Evolutionary conservation across 441 rosid genomes (phyloP), one percentile per base, ranked within the genome.

Genomic region (Bocquillonia castaneifolia): DNA sequence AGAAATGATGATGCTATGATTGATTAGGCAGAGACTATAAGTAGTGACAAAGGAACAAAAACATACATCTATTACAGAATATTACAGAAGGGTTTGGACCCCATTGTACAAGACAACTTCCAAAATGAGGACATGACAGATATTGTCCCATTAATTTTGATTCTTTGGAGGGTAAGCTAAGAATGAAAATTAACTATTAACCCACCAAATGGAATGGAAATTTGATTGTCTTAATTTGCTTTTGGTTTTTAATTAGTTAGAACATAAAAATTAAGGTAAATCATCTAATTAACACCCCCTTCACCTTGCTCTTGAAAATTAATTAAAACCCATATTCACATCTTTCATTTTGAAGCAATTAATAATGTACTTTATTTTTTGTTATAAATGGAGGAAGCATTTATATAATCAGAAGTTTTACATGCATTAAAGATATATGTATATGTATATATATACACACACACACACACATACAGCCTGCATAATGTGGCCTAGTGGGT

Each of bases 41-140:
- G 28, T 36, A 17, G 26, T 34, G 59, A 53, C 59, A 37, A 51
- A 50, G 29, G 22, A 17, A 29, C 26, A 62, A 26, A 14, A 8
- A 50, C 10, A 47, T 47, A 22, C 54, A 50, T 40, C 32, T 28
- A 44, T 18, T 45, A 45, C 20, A 54, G n/a, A 69, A 4, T 37
- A 60, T 6, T 32, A 37, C 6, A 69, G 52, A 42, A 73, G 15
- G 48, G 25, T 2, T 14, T 70, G 68, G 73, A 28, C 61, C 80
- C 76, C 45, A 64, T 55, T 63, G 34, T 36, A 45, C 59, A 59
- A 59, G 22, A 36, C 36, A 72, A 62, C 72, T 60, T 42, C 45
- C 61, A 44, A 36, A 48, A 51, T 34, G 66, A 26, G 69, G 70
- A 66, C 64, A 67, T 25, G 6, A 9, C 13, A 63, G 57, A 70